phyloP scores from a whole-genome alignment of 2,329 filamentous ascomycete species.

The Fusarium sp. region DNA sequence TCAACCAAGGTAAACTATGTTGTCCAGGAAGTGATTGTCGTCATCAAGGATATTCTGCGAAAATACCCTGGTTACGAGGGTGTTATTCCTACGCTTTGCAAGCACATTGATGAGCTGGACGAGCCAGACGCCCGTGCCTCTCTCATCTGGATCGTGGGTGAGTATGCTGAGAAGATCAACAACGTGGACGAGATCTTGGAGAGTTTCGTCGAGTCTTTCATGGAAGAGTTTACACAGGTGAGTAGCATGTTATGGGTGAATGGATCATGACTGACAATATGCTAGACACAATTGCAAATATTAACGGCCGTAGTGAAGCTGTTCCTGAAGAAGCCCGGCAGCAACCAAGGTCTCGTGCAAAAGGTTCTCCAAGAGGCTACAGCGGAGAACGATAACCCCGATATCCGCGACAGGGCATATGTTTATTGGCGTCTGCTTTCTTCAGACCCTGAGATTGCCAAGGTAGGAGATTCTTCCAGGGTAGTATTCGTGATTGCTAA shows the following conservation, averaged over 20 bases:
- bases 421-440: slow-evolving; percentile 98
- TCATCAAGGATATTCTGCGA: slow-evolving; percentile 97
- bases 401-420: slow-evolving; percentile 96
- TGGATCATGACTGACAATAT: not conserved
- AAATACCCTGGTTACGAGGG: slow-evolving; percentile 98
- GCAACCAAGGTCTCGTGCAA: slow-evolving; percentile 89
- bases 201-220: slow-evolving; percentile 92
- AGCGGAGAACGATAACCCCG: slow-evolving; percentile 95
- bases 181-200: slow-evolving; percentile 96
- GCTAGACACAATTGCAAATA: slow-evolving; percentile 94
- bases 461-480: slow-evolving; percentile 61
- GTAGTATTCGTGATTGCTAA: slow-evolving; percentile 7
- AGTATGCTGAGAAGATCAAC: slow-evolving; percentile 99
- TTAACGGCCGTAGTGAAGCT: slow-evolving; percentile 97
- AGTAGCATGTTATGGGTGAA: slow-evolving; percentile 41
- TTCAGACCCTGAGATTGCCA: slow-evolving; percentile 89
- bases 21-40: slow-evolving; percentile 97
- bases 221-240: slow-evolving; percentile 95
- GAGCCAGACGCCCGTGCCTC: slow-evolving; percentile 91
- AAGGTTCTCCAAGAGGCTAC: slow-evolving; percentile 94
- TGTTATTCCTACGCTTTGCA: slow-evolving; percentile 94
- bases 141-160: slow-evolving; percentile 98
- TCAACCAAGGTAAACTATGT: slow-evolving; percentile 99
- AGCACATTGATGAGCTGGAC: slow-evolving; percentile 96
- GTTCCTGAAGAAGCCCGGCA: slow-evolving; percentile 95